Evolutionary conservation across 768 basidiomycete genomes (phyloP), one percentile per base, ranked within the genome.

Genomic region (Rhizopogon sp.): DNA sequence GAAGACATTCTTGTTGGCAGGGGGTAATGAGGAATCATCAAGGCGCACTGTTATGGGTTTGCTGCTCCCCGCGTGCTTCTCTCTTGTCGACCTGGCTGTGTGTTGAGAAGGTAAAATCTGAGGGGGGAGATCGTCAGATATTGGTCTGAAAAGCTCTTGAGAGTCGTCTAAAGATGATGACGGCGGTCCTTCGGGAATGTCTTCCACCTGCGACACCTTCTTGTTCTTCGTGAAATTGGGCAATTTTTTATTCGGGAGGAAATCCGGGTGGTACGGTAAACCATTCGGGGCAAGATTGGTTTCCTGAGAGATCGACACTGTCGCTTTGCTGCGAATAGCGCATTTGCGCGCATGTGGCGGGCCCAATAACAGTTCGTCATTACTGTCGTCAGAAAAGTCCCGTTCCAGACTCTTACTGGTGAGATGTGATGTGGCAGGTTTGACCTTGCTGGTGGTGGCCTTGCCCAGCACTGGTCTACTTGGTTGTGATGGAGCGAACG

Each of bases 211-310:
- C 1, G 14, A 33, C 16, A 22, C 52, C 29, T 59, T 62, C 54
- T 68, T 74, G 25, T 64, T 76, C 62, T 63, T 78, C 13, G 57
- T 74, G 58, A 75, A 77, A 56, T 68, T 74, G 59, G 22, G 71
- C 45, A 0, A 0, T 1, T 57, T 60, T 64, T 11, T 59, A 0
- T 63, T 61, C 0, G 62, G 68, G 43, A 53, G 62, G 41, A 28
- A 71, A 31, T 57, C 33, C 0, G 68, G 68, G 43, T 71, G 68
- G 40, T 53, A 65, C 6, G 49, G 0, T 35, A 62, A 54, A 29
- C 63, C 68, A 1, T 58, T 49, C 17, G 55, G 64, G 42, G 20
- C 40, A 47, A 0, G 20, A 58, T 49, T 64, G 62, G 29, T 55
- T 56, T 6, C 35, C 52, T 3, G 45, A 20, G 1, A 39, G 43